Evolutionary conservation across 2,329 filamentous ascomycete genomes (phyloP).

Genomic region (Trichoderma gracile): DNA sequence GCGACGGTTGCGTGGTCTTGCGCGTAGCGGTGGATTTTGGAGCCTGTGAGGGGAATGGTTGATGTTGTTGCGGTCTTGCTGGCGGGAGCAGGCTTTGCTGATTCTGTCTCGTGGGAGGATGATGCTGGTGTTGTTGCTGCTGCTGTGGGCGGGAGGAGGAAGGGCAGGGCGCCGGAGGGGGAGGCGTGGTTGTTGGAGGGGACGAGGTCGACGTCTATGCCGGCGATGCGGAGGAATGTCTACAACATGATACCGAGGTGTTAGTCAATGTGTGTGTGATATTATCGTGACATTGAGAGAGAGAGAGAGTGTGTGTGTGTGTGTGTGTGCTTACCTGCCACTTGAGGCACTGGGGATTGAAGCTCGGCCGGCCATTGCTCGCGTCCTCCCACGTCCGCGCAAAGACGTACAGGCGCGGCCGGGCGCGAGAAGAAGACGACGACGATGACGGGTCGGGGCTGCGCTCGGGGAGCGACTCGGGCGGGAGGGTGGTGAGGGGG

Average conservation of each 20-base stretch:
- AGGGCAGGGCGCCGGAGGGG: constrained; percentile 83
- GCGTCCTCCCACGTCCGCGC: constrained; percentile 59
- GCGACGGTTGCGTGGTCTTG: constrained; percentile 45
- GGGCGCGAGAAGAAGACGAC: constrained; percentile 34
- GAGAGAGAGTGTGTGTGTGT: neutral
- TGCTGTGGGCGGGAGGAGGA: constrained; percentile 63
- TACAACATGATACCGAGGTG: constrained; percentile 40
- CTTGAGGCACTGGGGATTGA: constrained; percentile 90
- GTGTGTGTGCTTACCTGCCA: constrained; percentile 70
- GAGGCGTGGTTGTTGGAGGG: constrained; percentile 92
- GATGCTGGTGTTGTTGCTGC: neutral
- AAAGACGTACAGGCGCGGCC: constrained; percentile 74
- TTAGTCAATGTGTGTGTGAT: neutral
- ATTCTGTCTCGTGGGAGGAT: neutral
- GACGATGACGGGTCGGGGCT: constrained; percentile 44
- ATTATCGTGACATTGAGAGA: neutral
- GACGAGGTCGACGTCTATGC: constrained; percentile 64
- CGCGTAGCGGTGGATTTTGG: constrained; percentile 69
- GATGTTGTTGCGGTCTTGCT: constrained; percentile 36
- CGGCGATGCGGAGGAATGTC: constrained; percentile 80
- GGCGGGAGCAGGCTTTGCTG: constrained; percentile 8
- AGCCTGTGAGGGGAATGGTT: constrained; percentile 46
- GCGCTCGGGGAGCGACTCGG: constrained; percentile 72
- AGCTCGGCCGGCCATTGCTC: constrained; percentile 61
- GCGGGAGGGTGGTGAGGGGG: constrained; percentile 72